Evolutionary conservation across 225 moss, liverwort and hornwort species (phyloP), one percentile per base, ranked within the genome.

Genomic region (Lunularia cruciata): DNA sequence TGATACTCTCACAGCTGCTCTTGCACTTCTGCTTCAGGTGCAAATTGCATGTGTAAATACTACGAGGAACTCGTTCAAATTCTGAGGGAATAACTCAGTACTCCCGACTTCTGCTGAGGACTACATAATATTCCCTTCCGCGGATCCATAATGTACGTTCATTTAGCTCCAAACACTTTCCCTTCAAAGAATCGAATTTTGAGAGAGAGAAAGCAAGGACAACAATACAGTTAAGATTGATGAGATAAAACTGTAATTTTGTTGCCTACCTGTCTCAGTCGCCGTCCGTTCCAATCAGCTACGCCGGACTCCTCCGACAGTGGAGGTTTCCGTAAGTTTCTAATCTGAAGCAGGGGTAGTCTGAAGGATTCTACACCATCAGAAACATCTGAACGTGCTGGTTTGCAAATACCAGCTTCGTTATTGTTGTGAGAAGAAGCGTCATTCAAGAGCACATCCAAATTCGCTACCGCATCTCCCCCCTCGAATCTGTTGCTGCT

Each of bases 261-360:
- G n/a, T n/a, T n/a, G n/a, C n/a, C 43, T 70, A 91, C 95, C 90
- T 98, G 90, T 73, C 77, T 68, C 42, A 77, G 65, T 73, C 90
- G 85, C 51, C 90, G 86, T 23, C 86, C 78, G 12, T 79, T 85
- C 75, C 92, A 85, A 69, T 81, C 83, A 13, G 77, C 74, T 19
- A 77, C 69, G 28, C 76, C 73, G 0, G 83, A 83, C 75, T 86
- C 85, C 16, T 86, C 83, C 19, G 83, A 79, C 8, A 83, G 59
- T 14, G 77, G 79, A 14, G 79, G 79, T 60, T 72, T 83, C 23
- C 76, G 71, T 46, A 77, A 76, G 13, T 67, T 28, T 20, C 79
- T 75, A 14, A 83, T 72, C 37, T 74, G 79, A 20, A 78, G 72
- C 4, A 79, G 45, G 15, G 79, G 77, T 39, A 75, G 47, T 46